phyloP scores from a whole-genome alignment of 768 basidiomycete genomes.

The Suillus sp. region DNA sequence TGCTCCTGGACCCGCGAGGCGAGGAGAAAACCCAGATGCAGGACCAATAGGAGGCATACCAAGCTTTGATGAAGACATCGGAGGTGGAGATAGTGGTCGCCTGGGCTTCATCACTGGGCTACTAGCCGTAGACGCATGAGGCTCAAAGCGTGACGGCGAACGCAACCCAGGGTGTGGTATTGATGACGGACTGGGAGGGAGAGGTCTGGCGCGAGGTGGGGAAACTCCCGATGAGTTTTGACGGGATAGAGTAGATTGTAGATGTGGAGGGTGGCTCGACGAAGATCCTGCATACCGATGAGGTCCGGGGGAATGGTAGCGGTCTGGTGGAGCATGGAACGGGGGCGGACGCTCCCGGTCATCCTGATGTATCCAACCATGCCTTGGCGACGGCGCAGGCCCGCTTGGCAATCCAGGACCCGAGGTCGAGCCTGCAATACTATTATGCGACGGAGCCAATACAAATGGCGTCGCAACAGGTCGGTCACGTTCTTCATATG shows the following conservation, averaged over 20 bases:
- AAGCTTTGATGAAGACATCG: conserved; percentile 27
- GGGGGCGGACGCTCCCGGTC: conserved; percentile 34
- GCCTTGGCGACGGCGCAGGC: conserved; percentile 44
- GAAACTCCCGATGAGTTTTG: conserved; percentile 28
- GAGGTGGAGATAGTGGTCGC: conserved; percentile 23
- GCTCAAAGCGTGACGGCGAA: conserved; percentile 8
- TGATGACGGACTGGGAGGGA: conserved; percentile 26
- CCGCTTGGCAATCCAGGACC: conserved; percentile 13
- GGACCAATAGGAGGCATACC: conserved; percentile 24
- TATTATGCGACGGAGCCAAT: conserved; percentile 47
- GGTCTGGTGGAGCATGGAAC: conserved; percentile 31
- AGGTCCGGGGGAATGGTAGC: conserved; percentile 31
- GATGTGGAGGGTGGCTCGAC: conserved; percentile 6
- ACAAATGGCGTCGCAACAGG: conserved; percentile 56
- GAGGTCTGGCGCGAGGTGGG: conserved; percentile 38
- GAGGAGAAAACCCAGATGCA: conserved; percentile 27
- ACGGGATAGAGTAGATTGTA: conserved; percentile 12
- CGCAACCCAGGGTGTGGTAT: conserved; percentile 1
- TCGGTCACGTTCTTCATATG: conserved; percentile 53
- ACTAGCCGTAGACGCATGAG: conserved; percentile 3
- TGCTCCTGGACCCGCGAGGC: conserved; percentile 33
- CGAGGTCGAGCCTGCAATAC: conserved; percentile 30
- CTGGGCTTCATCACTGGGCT: conserved; percentile 7
- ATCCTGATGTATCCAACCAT: conserved; percentile 36
- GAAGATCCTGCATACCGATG: conserved; percentile 16